phyloP scores from a whole-genome alignment of 495 filamentous ascomycete species.

The Aspergillus indologenus region DNA sequence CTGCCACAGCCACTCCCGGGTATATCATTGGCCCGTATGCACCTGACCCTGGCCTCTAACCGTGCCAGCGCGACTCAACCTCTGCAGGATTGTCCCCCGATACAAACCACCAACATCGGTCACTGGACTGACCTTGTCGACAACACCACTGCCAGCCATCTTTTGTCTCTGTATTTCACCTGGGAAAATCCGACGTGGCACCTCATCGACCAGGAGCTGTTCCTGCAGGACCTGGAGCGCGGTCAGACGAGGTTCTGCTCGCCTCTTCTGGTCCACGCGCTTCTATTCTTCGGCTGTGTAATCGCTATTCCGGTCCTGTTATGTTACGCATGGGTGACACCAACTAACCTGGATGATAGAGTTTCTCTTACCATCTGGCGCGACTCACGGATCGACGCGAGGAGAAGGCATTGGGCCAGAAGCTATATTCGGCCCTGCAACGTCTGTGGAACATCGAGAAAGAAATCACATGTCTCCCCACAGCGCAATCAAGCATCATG shows the following conservation, averaged over 20 bases:
- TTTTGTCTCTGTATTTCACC: slow-evolving; percentile 29
- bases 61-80: slow-evolving; percentile 6
- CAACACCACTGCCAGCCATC: slow-evolving; percentile 25
- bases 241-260: slow-evolving; percentile 18
- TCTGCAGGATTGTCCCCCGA: slow-evolving; percentile 12
- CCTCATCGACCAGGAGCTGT: slow-evolving; percentile 23
- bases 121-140: slow-evolving; percentile 24
- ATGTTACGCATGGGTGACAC: neutral
- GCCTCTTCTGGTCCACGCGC: slow-evolving; percentile 19
- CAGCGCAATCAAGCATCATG: slow-evolving; percentile 25
- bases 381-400: slow-evolving; percentile 26
- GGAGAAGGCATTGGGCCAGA: slow-evolving; percentile 24
- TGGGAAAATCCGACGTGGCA: slow-evolving; percentile 33
- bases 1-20: slow-evolving; percentile 11
- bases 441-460: slow-evolving; percentile 23
- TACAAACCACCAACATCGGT: slow-evolving; percentile 18
- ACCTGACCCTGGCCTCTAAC: slow-evolving; percentile 11
- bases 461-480: slow-evolving; percentile 14
- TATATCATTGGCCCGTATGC: slow-evolving; percentile 20
- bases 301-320: neutral
- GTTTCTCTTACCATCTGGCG: slow-evolving; percentile 24
- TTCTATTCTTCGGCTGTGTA: slow-evolving; percentile 28
- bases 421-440: slow-evolving; percentile 24
- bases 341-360: slow-evolving; percentile 17
- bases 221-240: slow-evolving; percentile 24